phyloP scores from a whole-genome alignment of 192 early-diverging fungal genomes.

The Backusella psychrophila region DNA sequence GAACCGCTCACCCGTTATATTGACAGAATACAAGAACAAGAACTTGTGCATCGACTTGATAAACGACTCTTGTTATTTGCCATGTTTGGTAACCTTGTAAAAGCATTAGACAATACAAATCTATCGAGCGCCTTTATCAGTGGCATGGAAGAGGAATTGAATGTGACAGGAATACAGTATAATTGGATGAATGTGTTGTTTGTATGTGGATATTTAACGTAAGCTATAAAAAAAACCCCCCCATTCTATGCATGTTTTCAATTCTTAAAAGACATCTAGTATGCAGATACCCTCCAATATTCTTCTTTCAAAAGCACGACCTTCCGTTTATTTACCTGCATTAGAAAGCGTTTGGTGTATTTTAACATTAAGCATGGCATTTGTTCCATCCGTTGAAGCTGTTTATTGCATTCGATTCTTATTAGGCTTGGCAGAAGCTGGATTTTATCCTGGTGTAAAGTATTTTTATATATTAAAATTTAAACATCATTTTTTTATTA shows the following conservation, averaged over 20 bases:
- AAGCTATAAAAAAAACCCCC: neutral
- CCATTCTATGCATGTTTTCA: neutral
- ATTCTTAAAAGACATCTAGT: neutral
- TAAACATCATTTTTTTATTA: neutral
- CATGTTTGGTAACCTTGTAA: conserved; percentile 40
- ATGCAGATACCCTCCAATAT: conserved; percentile 42
- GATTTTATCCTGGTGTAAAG: conserved; percentile 40
- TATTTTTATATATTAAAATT: neutral
- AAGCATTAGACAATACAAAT: conserved; percentile 36
- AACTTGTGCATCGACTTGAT: conserved; percentile 25
- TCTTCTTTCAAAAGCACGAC: conserved; percentile 28
- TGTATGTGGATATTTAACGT: conserved; percentile 32
- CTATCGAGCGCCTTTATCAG: conserved; percentile 38
- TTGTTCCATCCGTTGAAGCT: conserved; percentile 22
- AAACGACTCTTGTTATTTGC: conserved; percentile 36
- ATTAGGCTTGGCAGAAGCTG: conserved; percentile 36
- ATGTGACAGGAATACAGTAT: conserved; percentile 33
- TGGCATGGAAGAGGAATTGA: conserved; percentile 41
- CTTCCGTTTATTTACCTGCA: conserved; percentile 32
- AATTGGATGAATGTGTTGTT: conserved; percentile 41
- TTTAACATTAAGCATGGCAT: conserved; percentile 34
- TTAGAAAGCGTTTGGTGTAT: conserved; percentile 36
- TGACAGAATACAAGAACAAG: conserved; percentile 18
- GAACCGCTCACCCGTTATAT: neutral
- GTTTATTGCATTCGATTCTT: conserved; percentile 35